Conservation (phyloP, 1,139 yeast species). For the Arxiozyma slooffiae region DNA sequence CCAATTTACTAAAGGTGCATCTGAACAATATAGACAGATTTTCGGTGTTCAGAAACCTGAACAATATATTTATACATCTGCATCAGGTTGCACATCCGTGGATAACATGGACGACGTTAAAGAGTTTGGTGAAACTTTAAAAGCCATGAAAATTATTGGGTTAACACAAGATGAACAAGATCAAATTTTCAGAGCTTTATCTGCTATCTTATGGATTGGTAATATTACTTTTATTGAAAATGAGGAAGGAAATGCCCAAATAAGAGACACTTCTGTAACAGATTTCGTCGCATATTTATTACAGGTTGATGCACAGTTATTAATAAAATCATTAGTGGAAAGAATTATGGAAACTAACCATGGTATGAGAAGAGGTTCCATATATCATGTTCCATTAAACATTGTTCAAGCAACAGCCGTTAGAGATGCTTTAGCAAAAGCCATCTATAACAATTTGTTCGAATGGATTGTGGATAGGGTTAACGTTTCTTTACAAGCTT, state of each 20-base stretch:
- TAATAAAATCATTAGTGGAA: constrained; percentile 63
- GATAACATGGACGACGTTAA: constrained; percentile 74
- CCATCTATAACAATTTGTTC: constrained; percentile 81
- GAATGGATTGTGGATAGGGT: constrained; percentile 98
- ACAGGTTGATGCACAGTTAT: constrained; percentile 62
- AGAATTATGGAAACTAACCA: constrained; percentile 85
- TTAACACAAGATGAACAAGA: constrained; percentile 76
- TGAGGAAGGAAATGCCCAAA: constrained; percentile 73
- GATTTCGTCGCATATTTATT: constrained; percentile 87
- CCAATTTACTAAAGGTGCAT: constrained; percentile 88
- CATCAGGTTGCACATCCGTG: constrained; percentile 76
- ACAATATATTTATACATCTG: constrained; percentile 79
- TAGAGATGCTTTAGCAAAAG: constrained; percentile 91
- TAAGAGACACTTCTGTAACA: constrained; percentile 80
- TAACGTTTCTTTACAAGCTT: constrained; percentile 54
- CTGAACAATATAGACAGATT: constrained; percentile 68
- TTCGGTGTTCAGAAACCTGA: constrained; percentile 93
- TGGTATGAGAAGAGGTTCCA: constrained; percentile 81
- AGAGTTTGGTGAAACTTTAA: constrained; percentile 71
- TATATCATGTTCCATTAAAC: constrained; percentile 90
- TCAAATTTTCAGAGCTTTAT: constrained; percentile 72
- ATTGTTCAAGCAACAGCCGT: constrained; percentile 89
- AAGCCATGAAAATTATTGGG: constrained; percentile 86
- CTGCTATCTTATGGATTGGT: constrained; percentile 90
- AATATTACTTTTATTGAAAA: constrained; percentile 80